These are phyloP conservation scores for Phytophthora meadii DNA, from an alignment of 352 stramenopile species.

Conservation along the genomic window DNA sequence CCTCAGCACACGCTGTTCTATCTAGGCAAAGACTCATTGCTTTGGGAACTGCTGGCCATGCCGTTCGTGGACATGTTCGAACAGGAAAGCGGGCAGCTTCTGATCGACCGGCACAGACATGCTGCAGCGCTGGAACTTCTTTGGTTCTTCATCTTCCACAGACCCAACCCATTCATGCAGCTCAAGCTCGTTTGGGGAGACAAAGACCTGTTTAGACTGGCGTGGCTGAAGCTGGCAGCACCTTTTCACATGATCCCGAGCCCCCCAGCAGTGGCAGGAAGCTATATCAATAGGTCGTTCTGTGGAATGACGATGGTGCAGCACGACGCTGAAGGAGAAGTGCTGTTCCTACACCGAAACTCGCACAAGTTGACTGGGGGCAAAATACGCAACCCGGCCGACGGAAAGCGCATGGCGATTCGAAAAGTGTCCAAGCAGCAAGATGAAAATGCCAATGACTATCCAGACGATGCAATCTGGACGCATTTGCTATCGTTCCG, in stretches of 20 bases:
- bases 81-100: conserved; percentile 62
- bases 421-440: not conserved
- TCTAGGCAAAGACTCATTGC: conserved; percentile 46
- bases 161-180: conserved; percentile 49
- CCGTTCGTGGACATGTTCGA: conserved; percentile 67
- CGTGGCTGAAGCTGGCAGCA: conserved; percentile 66
- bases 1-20: conserved; percentile 59
- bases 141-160: conserved; percentile 47
- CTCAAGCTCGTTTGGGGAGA: conserved; percentile 54
- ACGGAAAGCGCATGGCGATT: conserved; percentile 9
- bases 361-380: conserved; percentile 56
- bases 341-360: conserved; percentile 80
- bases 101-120: conserved; percentile 45
- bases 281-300: conserved; percentile 43
- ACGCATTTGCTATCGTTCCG: conserved; percentile 70
- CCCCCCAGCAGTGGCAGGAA: conserved; percentile 47
- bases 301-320: conserved; percentile 29
- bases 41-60: conserved; percentile 58
- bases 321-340: conserved; percentile 40
- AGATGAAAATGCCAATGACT: not conserved
- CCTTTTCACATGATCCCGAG: conserved; percentile 59
- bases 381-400: conserved; percentile 6
- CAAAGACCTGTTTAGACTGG: conserved; percentile 55
- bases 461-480: conserved; percentile 53
- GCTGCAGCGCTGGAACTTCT: conserved; percentile 32